Conservation (phyloP, 352 stramenopile genomes). For the Phytopythium delawarense region DNA sequence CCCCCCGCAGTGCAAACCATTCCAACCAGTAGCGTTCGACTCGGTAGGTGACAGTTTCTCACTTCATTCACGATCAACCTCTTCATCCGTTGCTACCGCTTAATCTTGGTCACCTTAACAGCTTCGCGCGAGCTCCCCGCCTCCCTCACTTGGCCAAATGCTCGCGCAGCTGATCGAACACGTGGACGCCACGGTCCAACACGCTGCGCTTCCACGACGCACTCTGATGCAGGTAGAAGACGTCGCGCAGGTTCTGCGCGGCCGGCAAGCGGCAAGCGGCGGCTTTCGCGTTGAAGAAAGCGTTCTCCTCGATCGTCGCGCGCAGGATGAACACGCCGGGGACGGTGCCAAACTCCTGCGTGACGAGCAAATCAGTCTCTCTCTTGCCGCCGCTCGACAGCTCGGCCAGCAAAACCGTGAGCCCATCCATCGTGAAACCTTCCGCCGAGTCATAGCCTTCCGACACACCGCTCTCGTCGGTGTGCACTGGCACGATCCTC, state of each 20-base stretch:
- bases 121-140: too few relatives aligned
- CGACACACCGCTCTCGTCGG: conserved; percentile 29
- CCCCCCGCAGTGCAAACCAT: background rate
- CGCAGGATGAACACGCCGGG: conserved; percentile 52
- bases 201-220: conserved; percentile 57
- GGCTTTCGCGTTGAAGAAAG: conserved; percentile 40
- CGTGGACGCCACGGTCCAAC: conserved; percentile 37
- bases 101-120: too few relatives aligned
- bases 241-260: conserved; percentile 58
- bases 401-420: conserved; percentile 21
- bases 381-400: conserved; percentile 12
- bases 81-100: background rate
- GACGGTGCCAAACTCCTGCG: conserved; percentile 76
- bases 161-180: conserved; percentile 39
- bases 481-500: conserved; percentile 23
- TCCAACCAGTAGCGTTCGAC: background rate
- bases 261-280: conserved; percentile 43
- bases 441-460: conserved; percentile 51
- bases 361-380: conserved; percentile 27
- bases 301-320: conserved; percentile 58
- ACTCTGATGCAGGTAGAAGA: conserved; percentile 76
- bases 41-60: background rate
- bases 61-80: background rate
- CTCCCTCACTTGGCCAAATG: conserved; percentile 13
- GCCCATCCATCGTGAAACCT: conserved; percentile 38